These are phyloP conservation scores for Eucalyptus regnans DNA, from an alignment of 345 rosid species.

Conservation along the genomic window DNA sequence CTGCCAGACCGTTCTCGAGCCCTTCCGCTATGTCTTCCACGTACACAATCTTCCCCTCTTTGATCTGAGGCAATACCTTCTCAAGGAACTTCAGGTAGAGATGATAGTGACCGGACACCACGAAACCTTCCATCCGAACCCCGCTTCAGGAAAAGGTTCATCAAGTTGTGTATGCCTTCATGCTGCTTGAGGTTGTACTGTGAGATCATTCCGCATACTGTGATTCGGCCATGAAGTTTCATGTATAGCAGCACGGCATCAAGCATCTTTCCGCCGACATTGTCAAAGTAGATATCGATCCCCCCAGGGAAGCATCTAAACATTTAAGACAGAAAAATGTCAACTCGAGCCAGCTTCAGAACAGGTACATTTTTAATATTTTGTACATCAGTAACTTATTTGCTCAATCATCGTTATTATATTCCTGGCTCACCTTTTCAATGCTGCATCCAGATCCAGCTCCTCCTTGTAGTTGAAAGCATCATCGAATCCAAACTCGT, in stretches of 20 bases:
- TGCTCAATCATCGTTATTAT: neutral
- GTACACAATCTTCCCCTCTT: slow-evolving; percentile 1
- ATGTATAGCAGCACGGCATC: slow-evolving; percentile 19
- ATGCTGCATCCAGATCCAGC: slow-evolving; percentile 10
- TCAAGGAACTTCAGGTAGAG: slow-evolving; percentile 4
- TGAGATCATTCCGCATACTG: slow-evolving; percentile 10
- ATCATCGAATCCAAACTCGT: slow-evolving; percentile 33
- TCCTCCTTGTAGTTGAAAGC: slow-evolving; percentile 59
- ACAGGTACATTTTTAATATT: neutral
- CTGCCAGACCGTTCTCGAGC: neutral
- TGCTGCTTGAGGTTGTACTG: slow-evolving; percentile 9
- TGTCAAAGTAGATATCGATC: slow-evolving; percentile 17
- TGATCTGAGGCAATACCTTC: slow-evolving; percentile 2
- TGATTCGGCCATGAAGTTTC: neutral
- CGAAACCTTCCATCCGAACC: slow-evolving; percentile 1
- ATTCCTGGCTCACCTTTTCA: slow-evolving; percentile 2
- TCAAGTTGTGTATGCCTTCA: neutral
- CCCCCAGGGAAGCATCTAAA: slow-evolving; percentile 14
- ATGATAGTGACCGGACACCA: neutral
- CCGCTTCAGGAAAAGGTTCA: neutral
- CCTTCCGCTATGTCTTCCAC: slow-evolving; percentile 2
- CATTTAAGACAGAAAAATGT: neutral
- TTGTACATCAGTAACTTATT: neutral
- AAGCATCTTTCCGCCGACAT: slow-evolving; percentile 17
- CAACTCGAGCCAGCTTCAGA: neutral